Evolutionary conservation across 805 yeast genomes (phyloP).

Genomic region (Candida chauliodis): DNA sequence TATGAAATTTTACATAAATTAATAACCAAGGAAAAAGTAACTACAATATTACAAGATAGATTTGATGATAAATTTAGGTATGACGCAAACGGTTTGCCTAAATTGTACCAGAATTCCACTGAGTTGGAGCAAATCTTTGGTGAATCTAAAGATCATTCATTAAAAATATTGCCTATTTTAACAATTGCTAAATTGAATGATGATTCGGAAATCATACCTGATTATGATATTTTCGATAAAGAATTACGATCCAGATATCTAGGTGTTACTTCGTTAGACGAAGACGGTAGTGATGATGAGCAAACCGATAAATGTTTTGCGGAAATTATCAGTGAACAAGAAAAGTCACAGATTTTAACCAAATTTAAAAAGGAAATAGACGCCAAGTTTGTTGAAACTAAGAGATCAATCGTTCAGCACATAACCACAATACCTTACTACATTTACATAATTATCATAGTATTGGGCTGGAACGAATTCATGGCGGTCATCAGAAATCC

Average conservation of each 20-base stretch:
- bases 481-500: slow-evolving; percentile 87
- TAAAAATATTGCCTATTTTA: slow-evolving; percentile 55
- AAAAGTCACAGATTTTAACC: slow-evolving; percentile 52
- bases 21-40: slow-evolving; percentile 62
- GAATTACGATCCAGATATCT: slow-evolving; percentile 18
- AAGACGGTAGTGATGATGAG: slow-evolving; percentile 24
- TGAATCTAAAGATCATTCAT: slow-evolving; percentile 56
- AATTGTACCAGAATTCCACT: slow-evolving; percentile 67
- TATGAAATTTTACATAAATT: slow-evolving; percentile 57
- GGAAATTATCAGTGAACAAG: slow-evolving; percentile 53
- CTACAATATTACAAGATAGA: slow-evolving; percentile 64
- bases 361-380: slow-evolving; percentile 75
- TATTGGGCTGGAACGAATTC: slow-evolving; percentile 94
- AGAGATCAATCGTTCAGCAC: slow-evolving; percentile 76
- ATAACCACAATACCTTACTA: slow-evolving; percentile 80
- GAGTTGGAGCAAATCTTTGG: slow-evolving; percentile 69
- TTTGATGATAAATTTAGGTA: slow-evolving; percentile 84
- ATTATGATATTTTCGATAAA: slow-evolving; percentile 40
- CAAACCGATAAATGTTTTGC: slow-evolving; percentile 43
- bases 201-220: slow-evolving; percentile 60
- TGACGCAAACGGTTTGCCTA: slow-evolving; percentile 78
- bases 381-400: slow-evolving; percentile 79
- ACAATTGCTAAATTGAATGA: slow-evolving; percentile 51
- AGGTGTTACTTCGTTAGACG: slow-evolving; percentile 19
- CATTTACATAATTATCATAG: slow-evolving; percentile 66